Base-by-base conservation (phyloP, 768 basidiomycete species). In the Cystobasidiopsis lactophilus region DNA sequence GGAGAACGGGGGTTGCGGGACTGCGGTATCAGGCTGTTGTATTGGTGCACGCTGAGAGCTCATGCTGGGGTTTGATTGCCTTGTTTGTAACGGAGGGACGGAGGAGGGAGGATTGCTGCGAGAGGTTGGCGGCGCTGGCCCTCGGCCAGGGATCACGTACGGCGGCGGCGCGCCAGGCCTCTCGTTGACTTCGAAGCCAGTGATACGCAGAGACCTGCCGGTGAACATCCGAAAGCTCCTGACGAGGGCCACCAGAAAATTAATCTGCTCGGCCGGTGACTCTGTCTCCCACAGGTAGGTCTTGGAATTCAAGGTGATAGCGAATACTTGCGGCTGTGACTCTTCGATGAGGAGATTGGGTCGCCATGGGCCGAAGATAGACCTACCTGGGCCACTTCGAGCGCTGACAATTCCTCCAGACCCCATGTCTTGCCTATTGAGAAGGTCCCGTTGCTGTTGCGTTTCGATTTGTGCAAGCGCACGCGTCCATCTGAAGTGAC, bases 351-450 rank as follows among this genome's bases (percentile, higher is more conserved):
- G 58, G 14, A 3, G 41, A n/a, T 14, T 10, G 38, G 3, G 27
- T 26, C 2, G 33, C 3, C 24, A 27, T 4, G 2, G 16, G 48
- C 1, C 18, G 2, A 5, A 24, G n/a, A n/a, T 21, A 18, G 21
- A 40, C 33, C n/a, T 2, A 70, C 78, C 62, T 52, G 24, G 53
- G 56, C 41, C 53, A 91, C 79, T 58, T 89, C 79, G 41, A 98
- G 64, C 37, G 69, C 77, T 57, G 82, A 75, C 60, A 96, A 72
- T 66, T 95, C 89, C 39, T 76, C 66, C 46, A 96, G 68, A 55
- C 71, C 74, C 93, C 93, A 98, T 1, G 91, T 85, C 71, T 98
- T 98, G 5, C 93, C 93, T 45, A 96, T 85, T 7, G 86, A 93
- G 67, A 91, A 96, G 0, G 85, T 75, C 31, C 83, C 80, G 63